A percentile compares a stretch with the other conserved stretches of the same genome.
Evolutionary conservation across 305 asterid genomes (phyloP).

Genomic region (Fraxinus albicans): DNA sequence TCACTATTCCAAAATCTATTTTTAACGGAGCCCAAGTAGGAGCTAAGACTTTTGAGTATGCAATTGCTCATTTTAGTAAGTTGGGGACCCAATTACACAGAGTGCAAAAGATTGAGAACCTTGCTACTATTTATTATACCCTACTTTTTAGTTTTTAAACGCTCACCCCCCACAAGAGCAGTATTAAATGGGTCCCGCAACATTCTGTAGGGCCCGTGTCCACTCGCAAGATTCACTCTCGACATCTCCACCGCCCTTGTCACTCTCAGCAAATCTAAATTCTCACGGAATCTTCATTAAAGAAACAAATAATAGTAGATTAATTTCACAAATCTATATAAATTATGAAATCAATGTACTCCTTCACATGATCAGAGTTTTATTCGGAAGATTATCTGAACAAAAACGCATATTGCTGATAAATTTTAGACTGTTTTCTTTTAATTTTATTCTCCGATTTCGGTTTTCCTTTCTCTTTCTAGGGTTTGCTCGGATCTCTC

Average conservation of each 20-base stretch:
- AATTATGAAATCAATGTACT: background rate
- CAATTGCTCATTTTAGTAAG: background rate
- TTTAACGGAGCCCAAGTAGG: no score
- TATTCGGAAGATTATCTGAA: conserved; percentile 17
- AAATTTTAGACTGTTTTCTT: conserved; percentile 5
- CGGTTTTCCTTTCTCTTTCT: background rate
- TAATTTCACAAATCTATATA: background rate
- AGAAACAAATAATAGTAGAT: background rate
- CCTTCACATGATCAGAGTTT: background rate
- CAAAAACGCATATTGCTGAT: background rate
- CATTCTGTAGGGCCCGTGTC: conserved; percentile 14
- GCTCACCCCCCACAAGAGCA: background rate
- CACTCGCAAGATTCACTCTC: conserved; percentile 17
- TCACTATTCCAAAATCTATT: no score
- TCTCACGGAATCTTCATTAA: conserved; percentile 27
- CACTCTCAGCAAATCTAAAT: conserved; percentile 5
- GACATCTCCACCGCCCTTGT: background rate
- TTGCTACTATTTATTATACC: background rate
- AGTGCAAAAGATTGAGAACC: background rate
- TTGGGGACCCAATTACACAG: background rate
- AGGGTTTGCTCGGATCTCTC: conserved; percentile 25
- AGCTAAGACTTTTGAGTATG: background rate
- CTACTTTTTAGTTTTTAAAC: background rate
- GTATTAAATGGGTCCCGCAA: background rate
- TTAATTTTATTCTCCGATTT: conserved; percentile 13